Conservation (phyloP, 192 early-diverging fungal species). For the Coemansia reversa region DNA sequence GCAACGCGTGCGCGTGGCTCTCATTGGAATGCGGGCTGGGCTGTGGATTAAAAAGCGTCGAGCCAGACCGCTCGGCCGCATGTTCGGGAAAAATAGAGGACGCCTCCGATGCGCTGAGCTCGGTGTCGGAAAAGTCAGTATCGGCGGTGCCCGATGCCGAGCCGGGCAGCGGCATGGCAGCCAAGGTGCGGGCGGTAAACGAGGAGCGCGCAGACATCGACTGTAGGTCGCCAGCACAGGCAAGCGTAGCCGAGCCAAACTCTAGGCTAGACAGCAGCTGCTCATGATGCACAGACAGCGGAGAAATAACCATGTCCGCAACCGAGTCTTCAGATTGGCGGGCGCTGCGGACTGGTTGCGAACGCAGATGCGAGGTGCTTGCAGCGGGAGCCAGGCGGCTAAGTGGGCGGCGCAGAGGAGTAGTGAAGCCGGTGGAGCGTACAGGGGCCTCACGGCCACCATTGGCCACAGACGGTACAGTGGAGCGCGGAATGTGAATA, state of each 20-base stretch:
- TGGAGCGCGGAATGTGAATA: conserved; percentile 22
- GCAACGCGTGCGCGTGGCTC: conserved; percentile 13
- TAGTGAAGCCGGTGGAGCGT: background rate
- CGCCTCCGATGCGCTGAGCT: conserved; percentile 22
- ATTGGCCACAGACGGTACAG: conserved; percentile 23
- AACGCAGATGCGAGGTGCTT: background rate
- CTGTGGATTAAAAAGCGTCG: conserved; percentile 25
- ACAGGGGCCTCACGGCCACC: conserved; percentile 14
- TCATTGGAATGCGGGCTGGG: conserved; percentile 1
- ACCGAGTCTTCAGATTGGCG: conserved; percentile 26
- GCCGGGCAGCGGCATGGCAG: conserved; percentile 3
- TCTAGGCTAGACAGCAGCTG: conserved; percentile 28
- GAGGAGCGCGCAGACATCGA: conserved; percentile 22
- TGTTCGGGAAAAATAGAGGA: conserved; percentile 31
- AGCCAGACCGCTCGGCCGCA: conserved; percentile 24
- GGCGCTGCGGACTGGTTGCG: conserved; percentile 16
- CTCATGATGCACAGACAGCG: conserved; percentile 9
- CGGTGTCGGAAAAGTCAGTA: conserved; percentile 24
- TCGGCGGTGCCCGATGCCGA: background rate
- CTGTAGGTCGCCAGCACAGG: conserved; percentile 16
- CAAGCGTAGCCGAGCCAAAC: conserved; percentile 36
- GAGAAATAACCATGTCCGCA: background rate
- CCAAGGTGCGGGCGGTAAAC: conserved; percentile 9
- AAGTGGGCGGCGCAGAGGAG: background rate
- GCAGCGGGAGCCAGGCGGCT: background rate